Evolutionary conservation across 768 basidiomycete genomes (phyloP).

Genomic region (Hygrophoropsis aurantiaca): DNA sequence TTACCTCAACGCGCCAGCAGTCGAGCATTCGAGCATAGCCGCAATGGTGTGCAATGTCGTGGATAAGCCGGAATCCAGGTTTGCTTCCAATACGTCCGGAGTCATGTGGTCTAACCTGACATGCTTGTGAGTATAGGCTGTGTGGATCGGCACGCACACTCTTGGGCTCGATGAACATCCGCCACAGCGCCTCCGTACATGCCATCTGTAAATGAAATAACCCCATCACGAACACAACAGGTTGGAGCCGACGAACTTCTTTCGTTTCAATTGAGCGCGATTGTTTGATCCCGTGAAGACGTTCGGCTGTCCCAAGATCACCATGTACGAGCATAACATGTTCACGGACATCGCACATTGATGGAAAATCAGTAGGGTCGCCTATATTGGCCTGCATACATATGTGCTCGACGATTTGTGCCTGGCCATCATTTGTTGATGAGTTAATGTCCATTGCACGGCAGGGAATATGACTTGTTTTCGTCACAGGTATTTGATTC

Average conservation of each 20-base stretch:
- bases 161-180: conserved; percentile 21
- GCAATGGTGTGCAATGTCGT: too few relatives aligned
- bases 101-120: background rate
- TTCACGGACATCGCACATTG: too few relatives aligned
- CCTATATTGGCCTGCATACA: too few relatives aligned
- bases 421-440: too few relatives aligned
- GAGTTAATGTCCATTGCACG: too few relatives aligned
- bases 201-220: conserved; percentile 35
- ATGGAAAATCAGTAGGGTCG: too few relatives aligned
- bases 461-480: too few relatives aligned
- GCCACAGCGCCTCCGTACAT: conserved; percentile 21
- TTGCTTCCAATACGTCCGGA: background rate
- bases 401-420: too few relatives aligned
- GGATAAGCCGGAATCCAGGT: background rate
- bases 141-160: conserved; percentile 12
- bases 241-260: conserved; percentile 15
- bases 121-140: conserved; percentile 17
- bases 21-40: background rate
- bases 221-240: conserved; percentile 19
- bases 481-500: too few relatives aligned
- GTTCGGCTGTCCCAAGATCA: conserved; percentile 28
- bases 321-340: conserved; percentile 22
- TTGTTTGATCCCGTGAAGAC: conserved; percentile 5
- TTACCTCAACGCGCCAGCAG: background rate
- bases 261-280: conserved; percentile 14